A percentile compares a stretch with the other conserved stretches of the same genome.
Evolutionary conservation across 2,329 filamentous ascomycete species (phyloP).

Genomic region (Fusarium marasasianum): DNA sequence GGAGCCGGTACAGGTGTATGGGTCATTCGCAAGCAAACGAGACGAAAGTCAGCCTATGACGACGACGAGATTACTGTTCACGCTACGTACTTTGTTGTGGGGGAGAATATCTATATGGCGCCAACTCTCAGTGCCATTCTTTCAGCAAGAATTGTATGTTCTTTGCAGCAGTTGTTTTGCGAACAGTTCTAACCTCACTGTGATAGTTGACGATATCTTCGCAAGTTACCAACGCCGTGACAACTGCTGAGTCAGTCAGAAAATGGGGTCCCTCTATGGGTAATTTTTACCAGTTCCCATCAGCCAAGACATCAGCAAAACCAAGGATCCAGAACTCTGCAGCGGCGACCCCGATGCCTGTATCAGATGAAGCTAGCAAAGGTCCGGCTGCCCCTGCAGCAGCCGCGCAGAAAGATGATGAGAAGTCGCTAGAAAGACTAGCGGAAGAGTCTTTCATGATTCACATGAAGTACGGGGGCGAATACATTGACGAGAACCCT

Average conservation of each 20-base stretch:
- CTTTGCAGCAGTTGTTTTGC: background rate
- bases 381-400: slow-evolving; percentile 23
- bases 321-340: slow-evolving; percentile 53
- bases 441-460: slow-evolving; percentile 68
- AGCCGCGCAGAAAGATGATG: slow-evolving; percentile 50
- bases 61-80: slow-evolving; percentile 70
- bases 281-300: slow-evolving; percentile 59
- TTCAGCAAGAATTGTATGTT: slow-evolving; percentile 64
- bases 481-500: slow-evolving; percentile 74
- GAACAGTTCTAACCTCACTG: slow-evolving; percentile 10
- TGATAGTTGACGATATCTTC: slow-evolving; percentile 64
- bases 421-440: slow-evolving; percentile 55
- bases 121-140: slow-evolving; percentile 69
- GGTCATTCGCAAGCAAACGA: slow-evolving; percentile 75
- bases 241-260: slow-evolving; percentile 59
- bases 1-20: slow-evolving; percentile 75
- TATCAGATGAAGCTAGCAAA: slow-evolving; percentile 45
- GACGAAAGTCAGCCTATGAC: slow-evolving; percentile 62
- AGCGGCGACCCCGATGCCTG: slow-evolving; percentile 58
- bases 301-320: slow-evolving; percentile 39
- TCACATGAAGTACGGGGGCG: slow-evolving; percentile 67
- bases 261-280: slow-evolving; percentile 65
- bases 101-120: slow-evolving; percentile 74
- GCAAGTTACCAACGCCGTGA: slow-evolving; percentile 62
- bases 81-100: slow-evolving; percentile 70